Conservation (phyloP, 805 yeast species). For the Cyberlindnera sargentensis region DNA sequence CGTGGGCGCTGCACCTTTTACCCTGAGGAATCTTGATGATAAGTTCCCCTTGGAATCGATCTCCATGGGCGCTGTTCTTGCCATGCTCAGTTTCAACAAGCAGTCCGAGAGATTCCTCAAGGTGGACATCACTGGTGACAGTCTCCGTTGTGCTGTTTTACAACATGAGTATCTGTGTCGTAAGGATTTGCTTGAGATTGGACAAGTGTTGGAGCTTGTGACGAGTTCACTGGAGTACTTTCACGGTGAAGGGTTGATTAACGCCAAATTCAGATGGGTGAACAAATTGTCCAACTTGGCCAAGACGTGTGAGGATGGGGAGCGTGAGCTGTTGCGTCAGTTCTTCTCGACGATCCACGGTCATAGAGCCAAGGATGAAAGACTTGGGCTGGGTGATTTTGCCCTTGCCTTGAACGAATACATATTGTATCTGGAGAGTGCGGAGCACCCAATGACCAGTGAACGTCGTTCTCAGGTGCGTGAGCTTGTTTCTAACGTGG, state of each 20-base stretch:
- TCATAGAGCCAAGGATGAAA: too few species aligned
- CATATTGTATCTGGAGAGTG: not conserved
- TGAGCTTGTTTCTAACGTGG: not conserved
- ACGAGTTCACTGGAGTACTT: constrained; percentile 1
- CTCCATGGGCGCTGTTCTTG: constrained; percentile 3
- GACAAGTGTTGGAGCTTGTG: constrained; percentile 1
- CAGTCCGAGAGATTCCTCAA: not conserved
- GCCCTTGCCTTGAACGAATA: not conserved
- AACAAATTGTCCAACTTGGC: too few species aligned
- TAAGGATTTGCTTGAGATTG: not conserved
- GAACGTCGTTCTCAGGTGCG: not conserved
- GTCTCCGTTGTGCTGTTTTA: constrained; percentile 6
- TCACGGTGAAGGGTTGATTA: not conserved
- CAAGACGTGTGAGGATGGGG: too few species aligned
- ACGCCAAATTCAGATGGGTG: not conserved
- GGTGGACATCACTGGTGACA: constrained; percentile 7
- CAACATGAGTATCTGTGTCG: constrained; percentile 1
- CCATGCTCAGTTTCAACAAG: constrained; percentile 4
- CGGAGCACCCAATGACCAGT: too few species aligned
- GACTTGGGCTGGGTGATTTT: too few species aligned
- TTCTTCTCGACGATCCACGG: too few species aligned
- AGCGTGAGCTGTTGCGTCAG: too few species aligned
- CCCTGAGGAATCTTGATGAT: not conserved
- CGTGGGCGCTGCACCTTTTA: not conserved
- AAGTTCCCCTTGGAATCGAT: not conserved